Evolutionary conservation across 202 grass and related monocot species (phyloP).

Genomic region (Dendrocalamus latiflorus): DNA sequence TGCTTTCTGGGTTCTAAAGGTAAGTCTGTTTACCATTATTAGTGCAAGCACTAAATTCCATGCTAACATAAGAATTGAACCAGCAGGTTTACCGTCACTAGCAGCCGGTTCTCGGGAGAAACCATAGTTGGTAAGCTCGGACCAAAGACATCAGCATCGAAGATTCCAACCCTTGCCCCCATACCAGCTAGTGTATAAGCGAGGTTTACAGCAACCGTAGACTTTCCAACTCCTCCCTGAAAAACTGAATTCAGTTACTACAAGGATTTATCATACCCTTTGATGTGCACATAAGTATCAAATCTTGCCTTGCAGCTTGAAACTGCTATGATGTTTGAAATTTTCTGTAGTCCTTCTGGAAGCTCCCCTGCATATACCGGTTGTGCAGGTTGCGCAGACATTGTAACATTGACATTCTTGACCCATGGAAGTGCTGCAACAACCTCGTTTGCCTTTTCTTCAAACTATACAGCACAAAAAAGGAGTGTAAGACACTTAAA

Average conservation of each 20-base stretch:
- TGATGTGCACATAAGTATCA: background rate
- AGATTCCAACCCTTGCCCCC: conserved; percentile 96
- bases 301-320: conserved; percentile 91
- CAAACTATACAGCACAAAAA: conserved; percentile 49
- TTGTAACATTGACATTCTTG: conserved; percentile 78
- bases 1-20: conserved; percentile 94
- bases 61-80: conserved; percentile 27
- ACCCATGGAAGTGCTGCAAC: conserved; percentile 85
- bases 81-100: conserved; percentile 75
- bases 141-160: conserved; percentile 91
- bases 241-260: background rate
- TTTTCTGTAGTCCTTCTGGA: conserved; percentile 81
- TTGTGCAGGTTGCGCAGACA: conserved; percentile 94
- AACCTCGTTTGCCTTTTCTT: conserved; percentile 94
- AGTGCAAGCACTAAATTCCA: conserved; percentile 42
- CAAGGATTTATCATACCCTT: background rate
- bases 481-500: background rate
- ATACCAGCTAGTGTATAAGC: conserved; percentile 90
- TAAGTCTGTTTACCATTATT: conserved; percentile 93
- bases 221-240: conserved; percentile 96
- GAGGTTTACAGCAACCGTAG: conserved; percentile 90
- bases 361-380: conserved; percentile 71
- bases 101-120: conserved; percentile 80
- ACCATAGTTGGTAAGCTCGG: conserved; percentile 98
- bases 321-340: conserved; percentile 92